Evolutionary conservation across 495 filamentous ascomycete genomes (phyloP), one percentile per base, ranked within the genome.

Genomic region (Lasiosphaeria hispida): DNA sequence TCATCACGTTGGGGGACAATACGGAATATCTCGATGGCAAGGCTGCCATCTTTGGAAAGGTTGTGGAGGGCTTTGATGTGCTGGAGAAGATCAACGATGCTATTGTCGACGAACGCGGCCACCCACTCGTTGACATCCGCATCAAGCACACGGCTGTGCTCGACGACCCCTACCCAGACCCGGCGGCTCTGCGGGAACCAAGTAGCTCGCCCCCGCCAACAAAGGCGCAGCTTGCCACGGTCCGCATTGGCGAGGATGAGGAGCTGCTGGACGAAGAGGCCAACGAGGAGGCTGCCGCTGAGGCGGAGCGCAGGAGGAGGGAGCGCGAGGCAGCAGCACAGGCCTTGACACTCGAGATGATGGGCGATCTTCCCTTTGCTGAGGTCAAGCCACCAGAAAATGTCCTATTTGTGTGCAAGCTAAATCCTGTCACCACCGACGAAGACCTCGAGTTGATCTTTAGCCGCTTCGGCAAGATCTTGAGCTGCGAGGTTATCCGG

Each of bases 381-480:
- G 94, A 97, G 73, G 93, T 98, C 69, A 96, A 95, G 60, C 94
- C 94, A 6, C 94, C 94, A 1, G 94, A 98, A 74, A 97, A 98
- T 67, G 86, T 98, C 30, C 79, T 98, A 10, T 98, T 98, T 67
- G 94, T 98, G 57, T 98, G 94, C 86, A 97, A 98, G 70, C 78
- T 98, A 18, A 98, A 98, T 60, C 95, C 95, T 0, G 92, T 98
- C 45, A 98, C 94, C 11, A 76, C 75, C n/a, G 94, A 97, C 69
- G 89, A 96, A 67, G 95, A 97, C 70, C 81, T 98, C 13, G 83
- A 97, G 65, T 74, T 96, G 55, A 96, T 98, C 58, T 98, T 98
- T 74, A 92, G 89, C 67, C 95, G 94, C 30, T 98, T 98, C 67
- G 94, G 94, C 61, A 91, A 86, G 69, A 97, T 97, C 30, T 69